A percentile compares a stretch with the other conserved stretches of the same genome.
phyloP scores from a whole-genome alignment of 495 filamentous ascomycete genomes.

The Talaromyces liani region DNA sequence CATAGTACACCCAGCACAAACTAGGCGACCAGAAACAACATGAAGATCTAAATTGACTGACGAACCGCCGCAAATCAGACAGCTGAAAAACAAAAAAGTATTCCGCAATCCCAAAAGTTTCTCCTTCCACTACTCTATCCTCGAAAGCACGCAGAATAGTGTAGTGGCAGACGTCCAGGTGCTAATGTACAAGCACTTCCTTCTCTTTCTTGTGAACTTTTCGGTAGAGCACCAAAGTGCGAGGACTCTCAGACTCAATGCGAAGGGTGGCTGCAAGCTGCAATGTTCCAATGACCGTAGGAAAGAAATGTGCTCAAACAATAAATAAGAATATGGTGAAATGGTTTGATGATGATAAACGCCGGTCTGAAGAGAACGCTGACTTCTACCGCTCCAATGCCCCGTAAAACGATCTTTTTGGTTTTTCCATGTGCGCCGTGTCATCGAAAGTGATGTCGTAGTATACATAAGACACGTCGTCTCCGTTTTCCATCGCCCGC shows the following conservation, averaged over 20 bases:
- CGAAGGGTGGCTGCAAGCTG: conserved; percentile 1
- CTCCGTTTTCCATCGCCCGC: conserved; percentile 3
- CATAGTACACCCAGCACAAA: not conserved
- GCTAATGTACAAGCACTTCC: conserved; percentile 5
- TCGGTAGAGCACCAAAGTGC: conserved; percentile 1
- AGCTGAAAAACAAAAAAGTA: conserved; percentile 4
- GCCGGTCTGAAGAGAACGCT: conserved; percentile 1
- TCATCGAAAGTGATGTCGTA: conserved; percentile 9
- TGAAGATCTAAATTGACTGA: conserved; percentile 6
- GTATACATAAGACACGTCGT: conserved; percentile 11
- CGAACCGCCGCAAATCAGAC: conserved; percentile 5
- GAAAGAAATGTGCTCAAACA: not conserved
- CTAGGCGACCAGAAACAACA: conserved; percentile 2
- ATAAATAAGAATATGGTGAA: conserved; percentile 4
- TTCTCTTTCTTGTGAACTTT: conserved; percentile 4
- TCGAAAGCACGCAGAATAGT: not conserved
- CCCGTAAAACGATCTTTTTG: conserved; percentile 7
- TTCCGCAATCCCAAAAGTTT: conserved; percentile 5
- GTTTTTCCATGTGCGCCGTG: conserved; percentile 5
- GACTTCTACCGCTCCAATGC: conserved; percentile 11
- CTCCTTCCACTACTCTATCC: conserved; percentile 8
- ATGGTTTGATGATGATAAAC: conserved; percentile 5
- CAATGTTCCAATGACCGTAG: conserved; percentile 4
- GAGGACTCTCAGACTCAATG: conserved; percentile 4
- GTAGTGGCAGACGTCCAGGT: conserved; percentile 8